phyloP scores from a whole-genome alignment of 345 rosid species.

The Fremontodendron californicum region DNA sequence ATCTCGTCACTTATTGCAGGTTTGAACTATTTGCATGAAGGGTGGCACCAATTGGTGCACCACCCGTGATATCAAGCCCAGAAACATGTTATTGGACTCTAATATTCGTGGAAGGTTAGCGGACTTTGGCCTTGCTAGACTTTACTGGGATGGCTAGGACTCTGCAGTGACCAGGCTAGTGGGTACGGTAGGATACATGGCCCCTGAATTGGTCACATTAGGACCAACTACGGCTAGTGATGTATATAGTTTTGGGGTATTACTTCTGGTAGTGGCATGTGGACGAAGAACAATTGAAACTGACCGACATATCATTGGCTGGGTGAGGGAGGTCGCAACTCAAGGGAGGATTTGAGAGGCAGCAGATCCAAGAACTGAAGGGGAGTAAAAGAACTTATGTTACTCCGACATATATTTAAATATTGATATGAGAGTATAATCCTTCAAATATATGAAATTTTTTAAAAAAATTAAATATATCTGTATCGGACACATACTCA shows the following conservation, averaged over 20 bases:
- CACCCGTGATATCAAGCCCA: neutral
- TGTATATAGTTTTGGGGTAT: neutral
- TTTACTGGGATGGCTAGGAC: no score
- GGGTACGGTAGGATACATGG: no score
- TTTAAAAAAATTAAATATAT: no score
- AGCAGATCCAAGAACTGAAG: neutral
- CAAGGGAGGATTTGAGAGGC: neutral
- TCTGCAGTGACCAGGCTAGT: no score
- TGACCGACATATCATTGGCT: neutral
- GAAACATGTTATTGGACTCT: neutral
- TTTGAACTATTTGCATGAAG: neutral
- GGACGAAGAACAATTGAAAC: neutral
- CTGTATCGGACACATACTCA: no score
- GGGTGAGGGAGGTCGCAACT: neutral
- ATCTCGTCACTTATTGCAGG: no score
- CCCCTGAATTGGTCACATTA: no score
- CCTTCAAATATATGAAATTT: no score
- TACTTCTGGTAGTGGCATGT: no score
- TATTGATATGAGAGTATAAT: no score
- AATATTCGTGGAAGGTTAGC: neutral
- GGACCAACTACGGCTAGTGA: neutral
- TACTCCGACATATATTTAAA: no score
- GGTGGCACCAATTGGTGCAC: neutral
- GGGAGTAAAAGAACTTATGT: no score
- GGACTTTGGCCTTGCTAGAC: neutral